Evolutionary conservation across 129 eudicot species (phyloP).

Genomic region (Tanacetum coccineum): DNA sequence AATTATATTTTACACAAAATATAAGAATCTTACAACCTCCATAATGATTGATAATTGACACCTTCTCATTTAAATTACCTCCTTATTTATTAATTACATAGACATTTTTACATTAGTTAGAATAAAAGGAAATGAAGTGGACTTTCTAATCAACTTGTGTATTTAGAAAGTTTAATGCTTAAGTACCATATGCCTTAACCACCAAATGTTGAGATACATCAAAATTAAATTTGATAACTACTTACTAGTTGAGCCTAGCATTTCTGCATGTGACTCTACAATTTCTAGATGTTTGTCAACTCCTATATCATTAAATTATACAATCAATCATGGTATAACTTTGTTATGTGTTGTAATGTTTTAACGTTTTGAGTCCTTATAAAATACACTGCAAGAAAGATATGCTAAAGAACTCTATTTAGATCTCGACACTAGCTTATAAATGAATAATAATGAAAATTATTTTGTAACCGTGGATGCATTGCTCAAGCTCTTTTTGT

Average conservation of each 20-base stretch:
- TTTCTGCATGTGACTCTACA: slow-evolving; percentile 28
- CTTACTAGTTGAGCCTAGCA: slow-evolving; percentile 19
- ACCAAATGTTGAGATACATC: slow-evolving; percentile 15
- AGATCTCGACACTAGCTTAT: not conserved
- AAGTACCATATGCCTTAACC: not conserved
- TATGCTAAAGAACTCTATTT: no score
- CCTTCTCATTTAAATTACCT: no score
- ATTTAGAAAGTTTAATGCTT: slow-evolving; percentile 12
- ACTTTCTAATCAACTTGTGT: slow-evolving; percentile 14
- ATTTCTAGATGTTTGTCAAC: slow-evolving; percentile 18
- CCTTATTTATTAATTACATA: no score
- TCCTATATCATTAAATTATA: slow-evolving; percentile 12
- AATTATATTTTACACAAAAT: no score
- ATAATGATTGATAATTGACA: no score
- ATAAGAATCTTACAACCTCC: no score
- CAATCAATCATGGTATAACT: not conserved
- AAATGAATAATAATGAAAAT: not conserved
- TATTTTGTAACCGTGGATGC: no score
- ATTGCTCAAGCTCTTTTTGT: no score
- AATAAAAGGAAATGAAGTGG: not conserved
- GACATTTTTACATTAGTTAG: no score
- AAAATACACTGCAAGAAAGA: slow-evolving; percentile 2
- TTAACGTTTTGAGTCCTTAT: not conserved
- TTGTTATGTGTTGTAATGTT: not conserved
- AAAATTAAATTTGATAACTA: slow-evolving; percentile 22